Conservation (phyloP, 1,284 basidiomycete genomes). For the Sanghuangporus sanghuang region DNA sequence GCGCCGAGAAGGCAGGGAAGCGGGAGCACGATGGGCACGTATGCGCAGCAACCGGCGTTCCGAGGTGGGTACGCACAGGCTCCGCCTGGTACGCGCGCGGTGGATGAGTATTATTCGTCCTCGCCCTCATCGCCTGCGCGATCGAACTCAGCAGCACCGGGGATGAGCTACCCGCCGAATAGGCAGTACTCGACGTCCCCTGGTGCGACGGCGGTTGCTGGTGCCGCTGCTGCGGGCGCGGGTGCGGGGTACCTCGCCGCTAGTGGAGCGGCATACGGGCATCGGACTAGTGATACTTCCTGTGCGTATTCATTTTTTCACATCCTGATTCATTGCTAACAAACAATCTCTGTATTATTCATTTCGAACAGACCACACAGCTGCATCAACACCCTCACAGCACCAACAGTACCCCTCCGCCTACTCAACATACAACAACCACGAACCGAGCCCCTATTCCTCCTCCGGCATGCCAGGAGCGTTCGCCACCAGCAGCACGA, state of each 20-base stretch:
- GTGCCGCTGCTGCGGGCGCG: slow-evolving; percentile 17
- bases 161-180: slow-evolving; percentile 38
- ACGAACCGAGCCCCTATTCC: slow-evolving; percentile 37
- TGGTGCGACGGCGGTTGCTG: slow-evolving; percentile 20
- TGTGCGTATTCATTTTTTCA: slow-evolving; percentile 37
- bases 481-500: slow-evolving; percentile 15
- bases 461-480: slow-evolving; percentile 21
- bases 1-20: slow-evolving; percentile 30
- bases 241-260: slow-evolving; percentile 23
- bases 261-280: slow-evolving; percentile 45
- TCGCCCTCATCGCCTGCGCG: slow-evolving; percentile 26
- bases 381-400: slow-evolving; percentile 27
- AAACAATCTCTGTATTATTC: not conserved
- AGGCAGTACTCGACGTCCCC: slow-evolving; percentile 32
- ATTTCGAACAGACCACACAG: slow-evolving; percentile 43
- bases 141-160: slow-evolving; percentile 25
- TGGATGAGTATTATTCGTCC: slow-evolving; percentile 66
- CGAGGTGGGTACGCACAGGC: slow-evolving; percentile 59
- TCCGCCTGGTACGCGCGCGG: slow-evolving; percentile 55
- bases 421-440: slow-evolving; percentile 33
- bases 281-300: slow-evolving; percentile 45
- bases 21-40: slow-evolving; percentile 14
- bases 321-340: not conserved
- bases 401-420: slow-evolving; percentile 45
- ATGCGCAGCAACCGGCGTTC: slow-evolving; percentile 27